phyloP scores from a whole-genome alignment of 2,329 filamentous ascomycete genomes.

The Basipetospora chlamydospora region DNA sequence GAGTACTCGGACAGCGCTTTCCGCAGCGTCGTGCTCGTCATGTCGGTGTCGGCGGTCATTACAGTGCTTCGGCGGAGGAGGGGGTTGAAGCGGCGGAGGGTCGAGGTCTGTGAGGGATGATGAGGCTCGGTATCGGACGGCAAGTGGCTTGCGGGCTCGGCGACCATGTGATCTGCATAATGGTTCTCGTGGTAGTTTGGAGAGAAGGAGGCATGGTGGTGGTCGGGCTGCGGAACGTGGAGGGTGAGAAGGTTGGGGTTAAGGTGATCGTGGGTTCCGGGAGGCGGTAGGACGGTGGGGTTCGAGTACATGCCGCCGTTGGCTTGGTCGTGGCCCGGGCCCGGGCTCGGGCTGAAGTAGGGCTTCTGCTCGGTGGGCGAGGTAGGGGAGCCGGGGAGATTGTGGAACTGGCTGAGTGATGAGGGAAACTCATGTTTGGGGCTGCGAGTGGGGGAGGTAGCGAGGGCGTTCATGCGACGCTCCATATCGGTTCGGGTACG shows the following conservation, averaged over 20 bases:
- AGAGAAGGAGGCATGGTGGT: background rate
- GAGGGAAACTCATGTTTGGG: conserved; percentile 6
- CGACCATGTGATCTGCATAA: background rate
- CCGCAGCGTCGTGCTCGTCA: conserved; percentile 21
- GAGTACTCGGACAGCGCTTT: conserved; percentile 18
- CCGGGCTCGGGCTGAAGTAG: too few species aligned
- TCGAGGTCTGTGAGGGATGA: background rate
- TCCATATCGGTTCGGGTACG: conserved; percentile 35
- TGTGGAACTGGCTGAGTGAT: too few species aligned
- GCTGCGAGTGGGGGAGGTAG: conserved; percentile 22
- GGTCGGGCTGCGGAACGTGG: background rate
- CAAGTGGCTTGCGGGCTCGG: too few species aligned
- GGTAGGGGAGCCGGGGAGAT: too few species aligned
- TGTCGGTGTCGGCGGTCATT: conserved; percentile 23
- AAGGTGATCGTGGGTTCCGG: background rate
- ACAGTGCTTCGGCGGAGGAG: conserved; percentile 20
- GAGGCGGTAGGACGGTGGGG: background rate
- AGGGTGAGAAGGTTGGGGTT: background rate
- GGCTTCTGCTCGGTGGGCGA: background rate
- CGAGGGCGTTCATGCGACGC: conserved; percentile 30
- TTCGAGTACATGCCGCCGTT: background rate
- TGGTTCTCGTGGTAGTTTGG: background rate
- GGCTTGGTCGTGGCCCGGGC: background rate
- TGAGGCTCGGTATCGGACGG: background rate
- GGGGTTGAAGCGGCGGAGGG: conserved; percentile 9